Evolutionary conservation across 2,329 filamentous ascomycete species (phyloP).

Genomic region (Colletotrichum ledebouriae): DNA sequence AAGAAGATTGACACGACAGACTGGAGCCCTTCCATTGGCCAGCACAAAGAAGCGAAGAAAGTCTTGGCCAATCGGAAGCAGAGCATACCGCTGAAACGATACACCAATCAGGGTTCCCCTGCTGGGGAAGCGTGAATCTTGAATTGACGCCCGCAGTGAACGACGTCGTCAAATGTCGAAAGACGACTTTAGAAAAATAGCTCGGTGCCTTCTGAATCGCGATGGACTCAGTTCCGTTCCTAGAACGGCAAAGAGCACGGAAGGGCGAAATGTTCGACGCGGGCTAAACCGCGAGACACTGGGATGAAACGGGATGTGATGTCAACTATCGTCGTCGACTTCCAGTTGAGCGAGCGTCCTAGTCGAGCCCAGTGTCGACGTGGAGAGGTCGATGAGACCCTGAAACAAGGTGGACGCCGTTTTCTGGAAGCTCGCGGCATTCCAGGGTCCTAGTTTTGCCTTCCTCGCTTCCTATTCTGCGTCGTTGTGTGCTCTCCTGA

Average conservation of each 20-base stretch:
- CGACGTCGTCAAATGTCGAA: constrained; percentile 10
- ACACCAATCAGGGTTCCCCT: constrained; percentile 29
- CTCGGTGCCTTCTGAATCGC: not conserved
- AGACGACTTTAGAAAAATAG: too few species aligned
- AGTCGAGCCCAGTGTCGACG: not conserved
- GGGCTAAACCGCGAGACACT: constrained; percentile 36
- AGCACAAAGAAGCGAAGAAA: not conserved
- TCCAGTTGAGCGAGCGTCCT: too few species aligned
- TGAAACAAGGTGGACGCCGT: constrained; percentile 40
- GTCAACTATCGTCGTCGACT: too few species aligned
- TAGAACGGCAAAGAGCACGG: not conserved
- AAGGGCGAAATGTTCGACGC: constrained; percentile 10
- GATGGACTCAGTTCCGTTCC: not conserved
- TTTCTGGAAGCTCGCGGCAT: constrained; percentile 41
- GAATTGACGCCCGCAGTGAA: constrained; percentile 34
- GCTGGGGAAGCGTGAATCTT: constrained; percentile 36
- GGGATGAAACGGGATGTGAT: constrained; percentile 29
- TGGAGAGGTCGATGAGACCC: constrained; percentile 9
- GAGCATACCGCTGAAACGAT: constrained; percentile 29
- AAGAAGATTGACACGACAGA: constrained; percentile 25
- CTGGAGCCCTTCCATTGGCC: constrained; percentile 22
- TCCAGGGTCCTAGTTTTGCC: constrained; percentile 23
- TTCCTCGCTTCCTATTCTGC: constrained; percentile 22
- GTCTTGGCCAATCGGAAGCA: constrained; percentile 34
- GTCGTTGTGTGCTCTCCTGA: constrained; percentile 13